A percentile compares a stretch with the other conserved stretches of the same genome.
Conservation (phyloP, 805 yeast genomes). For the Starmerella apicola region DNA sequence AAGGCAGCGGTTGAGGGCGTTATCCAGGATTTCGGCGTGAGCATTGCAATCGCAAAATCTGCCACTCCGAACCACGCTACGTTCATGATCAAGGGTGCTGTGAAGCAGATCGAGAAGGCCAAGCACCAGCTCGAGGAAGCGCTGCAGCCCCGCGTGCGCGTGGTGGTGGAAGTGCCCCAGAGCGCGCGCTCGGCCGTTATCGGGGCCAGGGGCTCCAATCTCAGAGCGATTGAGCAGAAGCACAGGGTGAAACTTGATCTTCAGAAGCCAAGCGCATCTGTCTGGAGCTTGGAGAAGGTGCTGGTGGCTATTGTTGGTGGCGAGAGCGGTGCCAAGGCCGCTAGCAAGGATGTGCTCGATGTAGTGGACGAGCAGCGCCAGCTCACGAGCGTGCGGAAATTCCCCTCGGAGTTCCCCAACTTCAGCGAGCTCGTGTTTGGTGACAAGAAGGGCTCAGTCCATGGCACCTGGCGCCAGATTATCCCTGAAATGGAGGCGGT, state of each 20-base stretch:
- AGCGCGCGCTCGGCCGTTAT: constrained; percentile 17
- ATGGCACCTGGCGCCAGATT: constrained; percentile 6
- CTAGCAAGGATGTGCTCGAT: neutral
- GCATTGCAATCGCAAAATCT: constrained; percentile 14
- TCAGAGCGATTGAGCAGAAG: constrained; percentile 9
- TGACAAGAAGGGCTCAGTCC: neutral
- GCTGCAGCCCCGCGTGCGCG: constrained; percentile 12
- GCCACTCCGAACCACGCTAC: constrained; percentile 14
- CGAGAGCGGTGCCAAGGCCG: constrained; percentile 1
- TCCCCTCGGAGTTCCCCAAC: constrained; percentile 2
- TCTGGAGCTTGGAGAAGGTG: constrained; percentile 11
- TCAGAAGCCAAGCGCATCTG: neutral
- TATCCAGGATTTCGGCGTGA: constrained; percentile 5
- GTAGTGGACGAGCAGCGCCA: constrained; percentile 6
- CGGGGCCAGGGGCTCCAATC: constrained; percentile 18
- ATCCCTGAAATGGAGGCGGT: constrained; percentile 3
- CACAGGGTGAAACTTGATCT: constrained; percentile 10
- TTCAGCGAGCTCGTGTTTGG: neutral
- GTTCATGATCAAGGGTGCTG: constrained; percentile 16
- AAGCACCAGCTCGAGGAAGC: constrained; percentile 5
- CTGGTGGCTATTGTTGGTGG: constrained; percentile 9
- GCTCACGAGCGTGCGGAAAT: constrained; percentile 4
- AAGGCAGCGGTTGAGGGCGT: constrained; percentile 8
- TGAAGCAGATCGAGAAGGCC: constrained; percentile 8
- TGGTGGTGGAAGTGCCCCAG: constrained; percentile 9